Base-by-base conservation (phyloP, 108 stramenopile species). In the Pinguiococcus pyrenoidosus region DNA sequence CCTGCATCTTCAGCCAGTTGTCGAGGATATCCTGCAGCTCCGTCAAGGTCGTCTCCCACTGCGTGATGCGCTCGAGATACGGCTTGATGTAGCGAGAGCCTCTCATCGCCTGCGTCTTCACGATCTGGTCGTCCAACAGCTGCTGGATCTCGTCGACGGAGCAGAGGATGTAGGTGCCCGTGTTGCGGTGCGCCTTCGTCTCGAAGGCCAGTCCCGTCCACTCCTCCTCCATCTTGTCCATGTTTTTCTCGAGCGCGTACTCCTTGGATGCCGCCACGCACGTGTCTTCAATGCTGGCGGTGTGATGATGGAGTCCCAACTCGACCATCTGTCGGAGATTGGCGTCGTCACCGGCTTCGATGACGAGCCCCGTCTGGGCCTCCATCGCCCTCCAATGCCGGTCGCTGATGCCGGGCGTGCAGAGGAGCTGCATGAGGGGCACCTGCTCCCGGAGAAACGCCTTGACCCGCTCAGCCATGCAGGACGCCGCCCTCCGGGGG, bases 1-100 rank as follows among this genome's bases (percentile, higher is more conserved):
- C 54, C 58, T 79, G 78, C 39, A 77, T 55, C 53, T 77, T 75
- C 20, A 79, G 62, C 78, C 78, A 79, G 51, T 75, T 76, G 53
- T 79, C 78, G 16, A 79, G 58, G 29, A 75, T 75, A 6, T 76
- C 69, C 33, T 78, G 68, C 32, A 73, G 29, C 1, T 16, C 29
- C 18, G 24, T 55, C 32, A 79, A 58, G 7, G 75, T 72, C 12
- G 59, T 37, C 32, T 75, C 75, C 78, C 78, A 79, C 14, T 51
- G 48, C 28, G 38, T 64, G 33, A 75, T 68, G 24, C 68, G 60
- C 34, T 58, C 68, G n/a, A 66, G 17, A 30, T 75, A 74, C 10
- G 75, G 75, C 52, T 73, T 67, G 7, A 76, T 69, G 73, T 57
- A 79, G 24, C 76, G 68, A 29, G 71, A 72, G 18, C 64, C 62